Base-by-base conservation (phyloP, 2,329 filamentous ascomycete species). In the Aspergillus luchuensis region DNA sequence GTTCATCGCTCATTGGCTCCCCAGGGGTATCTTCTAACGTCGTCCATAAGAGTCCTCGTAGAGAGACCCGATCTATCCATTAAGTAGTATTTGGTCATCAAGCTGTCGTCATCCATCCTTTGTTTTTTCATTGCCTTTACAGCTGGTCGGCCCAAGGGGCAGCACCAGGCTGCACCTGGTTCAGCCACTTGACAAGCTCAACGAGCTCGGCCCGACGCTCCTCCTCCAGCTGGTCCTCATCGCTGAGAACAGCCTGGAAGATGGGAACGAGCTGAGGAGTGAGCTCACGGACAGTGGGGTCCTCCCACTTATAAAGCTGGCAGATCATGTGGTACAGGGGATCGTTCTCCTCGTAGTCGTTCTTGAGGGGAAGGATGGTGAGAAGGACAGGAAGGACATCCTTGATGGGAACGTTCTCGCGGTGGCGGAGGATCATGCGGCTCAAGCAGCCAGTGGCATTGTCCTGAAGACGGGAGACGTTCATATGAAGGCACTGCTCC, bases 291-390 rank as follows among this genome's bases (percentile, higher is more conserved):
- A 82, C 74, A 49, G 78, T 81, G 19, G 74, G 65, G 64, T 82
- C 78, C 63, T 81, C 77, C 72, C 76, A 78, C 66, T 80, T 80
- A 71, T 81, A 97, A 66, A 98, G 85, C 77, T 90, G 88, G 77
- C 91, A 89, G 71, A 99, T 89, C 86, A 93, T 96, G 76, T 90
- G 86, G 80, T 90, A 99, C 62, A 98, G 88, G 8, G 95, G 92
- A 71, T 91, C 91, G 79, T 99, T 98, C 85, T 98, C 95, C 78
- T 97, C 92, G 70, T 87, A 98, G 76, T 98, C 95, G 74, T 97
- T 93, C 77, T 91, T 91, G 64, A 98, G 83, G 8, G 95, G 95
- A 39, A 98, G 85, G 28, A 93, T 85, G 63, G 86, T 85, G 59
- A 96, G 85, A 28, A 98, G 80, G 1, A 87, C 87, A 25, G 94